Percentiles rank a stretch among this genome's conserved stretches.
phyloP scores from a whole-genome alignment of 2,329 filamentous ascomycete genomes.

The Amphichorda felina region DNA sequence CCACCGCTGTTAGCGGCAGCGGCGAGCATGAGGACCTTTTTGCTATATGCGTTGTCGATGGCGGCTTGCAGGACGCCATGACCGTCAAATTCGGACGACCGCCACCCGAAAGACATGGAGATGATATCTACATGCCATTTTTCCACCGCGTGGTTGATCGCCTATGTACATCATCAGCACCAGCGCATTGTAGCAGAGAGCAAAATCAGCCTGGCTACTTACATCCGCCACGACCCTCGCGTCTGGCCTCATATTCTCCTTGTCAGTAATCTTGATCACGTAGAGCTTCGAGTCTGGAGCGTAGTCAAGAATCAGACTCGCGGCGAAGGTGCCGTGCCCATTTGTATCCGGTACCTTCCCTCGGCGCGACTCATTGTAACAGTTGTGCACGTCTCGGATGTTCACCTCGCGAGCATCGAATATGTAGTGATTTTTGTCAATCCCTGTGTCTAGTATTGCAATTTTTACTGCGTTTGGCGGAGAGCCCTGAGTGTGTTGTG shows the following conservation, averaged over 20 bases:
- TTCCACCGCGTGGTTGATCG: slow-evolving; percentile 5
- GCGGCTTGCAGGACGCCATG: slow-evolving; percentile 1
- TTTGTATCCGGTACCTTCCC: not conserved
- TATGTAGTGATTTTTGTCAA: slow-evolving; percentile 2
- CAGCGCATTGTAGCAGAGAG: not conserved
- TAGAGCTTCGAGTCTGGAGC: slow-evolving; percentile 4
- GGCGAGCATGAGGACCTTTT: slow-evolving; percentile 6
- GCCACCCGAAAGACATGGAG: slow-evolving; percentile 11
- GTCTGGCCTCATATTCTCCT: not conserved
- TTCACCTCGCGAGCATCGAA: slow-evolving; percentile 1
- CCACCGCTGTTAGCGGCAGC: slow-evolving; percentile 8
- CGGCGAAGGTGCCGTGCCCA: slow-evolving; percentile 6
- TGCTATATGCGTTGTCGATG: not conserved
- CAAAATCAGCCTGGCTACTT: not conserved
- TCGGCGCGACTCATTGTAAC: too few relatives aligned
- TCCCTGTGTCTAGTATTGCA: slow-evolving; percentile 5
- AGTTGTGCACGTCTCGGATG: slow-evolving; percentile 3
- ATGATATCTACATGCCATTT: slow-evolving; percentile 9
- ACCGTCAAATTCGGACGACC: not conserved
- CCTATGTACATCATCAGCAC: slow-evolving; percentile 4
- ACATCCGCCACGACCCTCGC: not conserved
- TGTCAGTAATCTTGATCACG: slow-evolving; percentile 5
- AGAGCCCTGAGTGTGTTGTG: not conserved
- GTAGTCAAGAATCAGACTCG: slow-evolving; percentile 5
- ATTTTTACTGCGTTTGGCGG: not conserved